phyloP scores from a whole-genome alignment of 371 early-diverging fungal genomes.

The Syncephalastrum contaminatum region DNA sequence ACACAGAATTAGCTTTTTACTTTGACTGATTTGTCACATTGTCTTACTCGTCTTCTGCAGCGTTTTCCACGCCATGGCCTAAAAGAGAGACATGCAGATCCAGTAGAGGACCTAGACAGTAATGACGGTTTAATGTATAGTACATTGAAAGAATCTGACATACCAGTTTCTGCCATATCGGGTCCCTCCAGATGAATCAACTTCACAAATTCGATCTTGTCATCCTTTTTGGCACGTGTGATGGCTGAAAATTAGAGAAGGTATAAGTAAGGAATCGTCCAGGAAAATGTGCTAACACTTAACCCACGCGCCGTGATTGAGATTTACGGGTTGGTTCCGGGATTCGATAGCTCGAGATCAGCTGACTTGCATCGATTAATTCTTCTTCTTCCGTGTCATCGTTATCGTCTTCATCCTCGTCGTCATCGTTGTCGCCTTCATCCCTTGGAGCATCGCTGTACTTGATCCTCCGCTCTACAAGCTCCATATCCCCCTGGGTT shows the following conservation, averaged over 20 bases:
- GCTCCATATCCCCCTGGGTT: conserved; percentile 15
- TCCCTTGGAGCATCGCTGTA: neutral
- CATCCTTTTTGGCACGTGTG: conserved; percentile 16
- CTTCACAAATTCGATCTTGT: conserved; percentile 26
- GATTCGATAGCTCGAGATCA: no score
- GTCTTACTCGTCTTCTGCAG: conserved; percentile 15
- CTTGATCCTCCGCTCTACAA: conserved; percentile 11
- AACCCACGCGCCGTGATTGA: no score
- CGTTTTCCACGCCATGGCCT: conserved; percentile 12
- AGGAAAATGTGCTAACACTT: no score
- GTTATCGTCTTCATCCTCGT: conserved; percentile 20
- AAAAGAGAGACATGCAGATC: conserved; percentile 40
- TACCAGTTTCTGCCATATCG: conserved; percentile 14
- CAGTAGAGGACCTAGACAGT: conserved; percentile 18
- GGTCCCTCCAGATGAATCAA: conserved; percentile 16
- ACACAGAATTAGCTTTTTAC: no score
- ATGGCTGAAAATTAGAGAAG: neutral
- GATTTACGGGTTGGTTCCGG: no score
- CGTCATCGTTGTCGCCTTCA: conserved; percentile 5
- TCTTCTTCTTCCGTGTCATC: conserved; percentile 22
- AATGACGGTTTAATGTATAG: no score
- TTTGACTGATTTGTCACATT: no score
- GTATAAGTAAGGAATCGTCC: no score
- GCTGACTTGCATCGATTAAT: neutral
- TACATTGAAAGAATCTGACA: neutral